These are phyloP conservation scores for Teratosphaeria pseudoeucalypti DNA, from an alignment of 2,329 filamentous ascomycete genomes.

Conservation along the genomic window DNA sequence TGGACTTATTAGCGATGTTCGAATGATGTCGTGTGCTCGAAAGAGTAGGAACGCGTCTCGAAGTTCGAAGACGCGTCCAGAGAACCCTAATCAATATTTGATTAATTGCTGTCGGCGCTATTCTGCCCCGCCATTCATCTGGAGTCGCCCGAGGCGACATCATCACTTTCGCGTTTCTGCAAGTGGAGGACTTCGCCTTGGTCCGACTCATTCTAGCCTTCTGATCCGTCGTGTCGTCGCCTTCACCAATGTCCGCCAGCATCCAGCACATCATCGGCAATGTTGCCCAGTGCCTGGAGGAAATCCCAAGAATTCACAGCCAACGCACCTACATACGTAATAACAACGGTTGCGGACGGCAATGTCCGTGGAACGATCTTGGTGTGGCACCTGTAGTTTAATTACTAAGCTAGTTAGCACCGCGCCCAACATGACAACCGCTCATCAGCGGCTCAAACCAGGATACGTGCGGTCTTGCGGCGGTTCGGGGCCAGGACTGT, in stretches of 20 bases:
- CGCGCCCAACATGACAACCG: background rate
- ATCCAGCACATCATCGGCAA: too few relatives aligned
- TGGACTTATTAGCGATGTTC: background rate
- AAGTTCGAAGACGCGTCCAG: background rate
- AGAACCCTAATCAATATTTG: background rate
- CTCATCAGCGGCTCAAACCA: background rate
- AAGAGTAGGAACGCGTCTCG: background rate
- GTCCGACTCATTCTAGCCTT: too few relatives aligned
- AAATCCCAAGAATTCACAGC: too few relatives aligned
- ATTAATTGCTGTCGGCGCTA: background rate
- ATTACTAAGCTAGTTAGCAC: background rate
- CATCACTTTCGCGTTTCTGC: too few relatives aligned
- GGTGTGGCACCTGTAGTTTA: background rate
- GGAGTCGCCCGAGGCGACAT: too few relatives aligned
- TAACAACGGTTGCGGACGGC: background rate
- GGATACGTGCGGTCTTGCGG: background rate
- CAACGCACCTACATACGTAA: background rate
- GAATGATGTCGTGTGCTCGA: background rate
- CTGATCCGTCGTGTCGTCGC: too few relatives aligned
- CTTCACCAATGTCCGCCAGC: too few relatives aligned
- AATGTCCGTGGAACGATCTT: background rate
- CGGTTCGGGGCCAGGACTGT: background rate
- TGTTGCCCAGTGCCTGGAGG: too few relatives aligned
- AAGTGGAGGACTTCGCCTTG: too few relatives aligned
- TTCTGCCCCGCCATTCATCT: background rate